Evolutionary conservation across 169 alveolate genomes (phyloP).

Genomic region (Eimeria falciformis): DNA sequence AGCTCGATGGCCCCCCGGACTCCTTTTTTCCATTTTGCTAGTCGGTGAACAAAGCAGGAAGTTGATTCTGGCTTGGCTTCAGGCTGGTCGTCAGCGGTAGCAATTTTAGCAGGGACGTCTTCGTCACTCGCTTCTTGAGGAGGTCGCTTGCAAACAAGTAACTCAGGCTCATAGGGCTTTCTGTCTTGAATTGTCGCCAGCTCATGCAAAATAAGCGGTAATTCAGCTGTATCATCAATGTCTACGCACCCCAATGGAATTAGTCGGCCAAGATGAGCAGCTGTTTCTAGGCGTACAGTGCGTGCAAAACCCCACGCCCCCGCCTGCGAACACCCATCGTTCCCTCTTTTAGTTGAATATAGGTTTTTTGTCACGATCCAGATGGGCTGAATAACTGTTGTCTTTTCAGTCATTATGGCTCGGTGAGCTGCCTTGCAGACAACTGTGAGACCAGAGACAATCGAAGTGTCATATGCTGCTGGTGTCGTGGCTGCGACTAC

Average conservation of each 20-base stretch:
- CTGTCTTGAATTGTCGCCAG: conserved; percentile 60
- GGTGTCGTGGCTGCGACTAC: conserved; percentile 27
- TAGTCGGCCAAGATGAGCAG: conserved; percentile 51
- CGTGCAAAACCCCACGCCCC: conserved; percentile 85
- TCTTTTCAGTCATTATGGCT: conserved; percentile 50
- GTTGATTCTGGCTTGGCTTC: conserved; percentile 20
- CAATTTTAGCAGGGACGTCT: conserved; percentile 6
- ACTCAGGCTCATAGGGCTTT: conserved; percentile 65
- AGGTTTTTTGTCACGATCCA: conserved; percentile 40
- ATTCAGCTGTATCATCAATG: neutral
- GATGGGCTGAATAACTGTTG: conserved; percentile 21
- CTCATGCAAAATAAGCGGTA: conserved; percentile 37
- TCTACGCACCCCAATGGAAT: conserved; percentile 77
- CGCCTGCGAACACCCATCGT: conserved; percentile 78
- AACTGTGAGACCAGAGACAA: conserved; percentile 46
- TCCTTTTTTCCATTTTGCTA: conserved; percentile 40
- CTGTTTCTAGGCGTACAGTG: conserved; percentile 79
- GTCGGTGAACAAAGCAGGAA: conserved; percentile 54
- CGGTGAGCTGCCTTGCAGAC: conserved; percentile 49
- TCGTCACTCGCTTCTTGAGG: conserved; percentile 1
- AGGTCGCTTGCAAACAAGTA: conserved; percentile 2
- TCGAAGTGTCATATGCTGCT: conserved; percentile 12
- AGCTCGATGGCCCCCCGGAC: conserved; percentile 76
- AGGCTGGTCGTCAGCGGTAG: neutral
- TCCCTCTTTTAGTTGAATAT: neutral